These are phyloP conservation scores for Rosellinia necatrix DNA, from an alignment of 2,329 filamentous ascomycete genomes.

Conservation along the genomic window DNA sequence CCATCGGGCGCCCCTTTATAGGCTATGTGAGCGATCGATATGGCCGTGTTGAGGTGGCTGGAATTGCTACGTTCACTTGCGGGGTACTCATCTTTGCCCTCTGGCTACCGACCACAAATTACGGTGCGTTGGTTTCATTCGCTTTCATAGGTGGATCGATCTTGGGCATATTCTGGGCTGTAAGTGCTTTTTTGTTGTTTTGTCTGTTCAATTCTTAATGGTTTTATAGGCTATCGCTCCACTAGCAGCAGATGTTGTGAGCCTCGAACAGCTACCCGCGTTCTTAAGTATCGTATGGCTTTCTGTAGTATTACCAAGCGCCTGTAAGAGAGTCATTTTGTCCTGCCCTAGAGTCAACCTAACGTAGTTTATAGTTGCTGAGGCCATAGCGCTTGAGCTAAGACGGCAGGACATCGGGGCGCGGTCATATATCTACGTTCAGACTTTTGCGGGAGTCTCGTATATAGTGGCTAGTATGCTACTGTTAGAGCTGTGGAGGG, in stretches of 20 bases:
- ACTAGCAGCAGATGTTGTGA: not conserved
- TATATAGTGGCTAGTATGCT: no score
- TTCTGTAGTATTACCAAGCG: constrained; percentile 1
- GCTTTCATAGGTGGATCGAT: constrained; percentile 2
- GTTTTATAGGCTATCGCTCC: not conserved
- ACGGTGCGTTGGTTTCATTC: not conserved
- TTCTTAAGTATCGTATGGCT: constrained; percentile 5
- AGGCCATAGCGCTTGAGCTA: no score
- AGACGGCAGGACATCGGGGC: no score
- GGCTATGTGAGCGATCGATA: not conserved
- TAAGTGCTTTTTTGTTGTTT: not conserved
- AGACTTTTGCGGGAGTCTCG: no score
- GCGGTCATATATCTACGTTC: no score
- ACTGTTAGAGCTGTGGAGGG: no score
- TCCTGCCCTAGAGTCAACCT: no score
- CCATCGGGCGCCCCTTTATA: constrained; percentile 6
- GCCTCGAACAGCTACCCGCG: constrained; percentile 1
- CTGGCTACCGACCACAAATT: not conserved
- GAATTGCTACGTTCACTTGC: constrained; percentile 4
- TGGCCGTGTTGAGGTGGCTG: constrained; percentile 5
- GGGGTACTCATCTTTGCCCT: constrained; percentile 2
- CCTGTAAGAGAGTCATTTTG: no score
- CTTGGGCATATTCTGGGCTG: constrained; percentile 9
- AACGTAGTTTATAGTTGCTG: no score
- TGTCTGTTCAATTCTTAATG: not conserved